Evolutionary conservation across 257 asterid genomes (phyloP), one percentile per base, ranked within the genome.

Genomic region (Scutellaria galericulata): DNA sequence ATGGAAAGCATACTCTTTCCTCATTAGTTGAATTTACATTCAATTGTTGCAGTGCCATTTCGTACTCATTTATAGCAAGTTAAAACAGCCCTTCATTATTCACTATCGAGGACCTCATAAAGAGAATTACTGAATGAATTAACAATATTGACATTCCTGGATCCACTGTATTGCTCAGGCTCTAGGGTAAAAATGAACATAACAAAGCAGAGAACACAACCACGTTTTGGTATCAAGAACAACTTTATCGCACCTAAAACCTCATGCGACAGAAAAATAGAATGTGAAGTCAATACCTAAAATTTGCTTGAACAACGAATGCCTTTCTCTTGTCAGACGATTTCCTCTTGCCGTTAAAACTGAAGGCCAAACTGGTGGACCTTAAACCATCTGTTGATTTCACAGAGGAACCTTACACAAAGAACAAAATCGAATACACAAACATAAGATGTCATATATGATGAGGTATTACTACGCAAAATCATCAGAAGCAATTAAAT

Each of bases 301-400:
- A 83, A 78, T 81, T 65, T 47, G 96, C 92, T 82, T 72, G 87
- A 69, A 89, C 83, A 5, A 76, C n/a, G 64, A 87, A 84, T 67
- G 74, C 61, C 72, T 86, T 78, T 40, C 77, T 84, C 59, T 78
- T 76, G 76, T 72, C 53, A 61, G 77, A 54, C 53, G 83, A 67
- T 73, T 74, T 87, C 76, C 82, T 74, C 13, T 79, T 60, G 72
- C 81, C 62, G 39, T 72, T 78, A 50, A 68, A 68, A 74, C 67
- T 66, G 72, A 89, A 84, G 75, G 85, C 70, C 86, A 87, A 61
- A 70, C 75, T 87, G 27, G 83, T 57, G 78, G 96, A 80, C 74
- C 75, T 73, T 57, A 73, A 52, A 45, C 77, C 55, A 66, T 85
- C 90, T 35, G 60, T 66, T 44, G 79, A 73, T 78, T 74, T 80